Evolutionary conservation across 192 early-diverging fungal genomes (phyloP), one percentile per base, ranked within the genome.

Genomic region (Linderina pennispora): DNA sequence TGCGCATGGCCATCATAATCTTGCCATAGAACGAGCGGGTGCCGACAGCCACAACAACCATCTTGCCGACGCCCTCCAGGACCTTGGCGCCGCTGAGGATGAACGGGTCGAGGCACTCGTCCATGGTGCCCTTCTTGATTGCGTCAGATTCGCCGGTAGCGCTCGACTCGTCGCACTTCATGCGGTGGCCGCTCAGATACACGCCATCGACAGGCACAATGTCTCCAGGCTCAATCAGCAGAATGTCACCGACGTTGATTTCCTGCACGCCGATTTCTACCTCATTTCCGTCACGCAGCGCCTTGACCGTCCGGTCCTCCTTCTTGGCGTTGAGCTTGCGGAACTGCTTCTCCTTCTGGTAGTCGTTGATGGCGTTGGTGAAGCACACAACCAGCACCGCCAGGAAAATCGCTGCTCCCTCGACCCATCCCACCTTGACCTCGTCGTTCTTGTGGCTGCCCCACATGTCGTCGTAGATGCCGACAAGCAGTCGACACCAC

Each of bases 191-290:
- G 39, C 66, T 62, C 35, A 96, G 52, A 38, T 84, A 80, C 39
- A 97, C 62, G 53, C 90, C 93, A 57, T 98, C 95, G n/a, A 91
- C 92, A 7, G 92, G 85, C n/a, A 96, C 53, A 14, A 97, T 83
- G 64, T 96, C 94, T 46, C 96, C 96, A 4, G 89, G 87, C 46
- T 89, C 86, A 35, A 99, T 65, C 15, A 80, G 46, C 57, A 88
- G 55, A 43, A 99, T 77, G 56, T 99, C 96, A 16, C 96, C 96
- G 19, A 93, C 91, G 50, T 90, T 79, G 21, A 99, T 45, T 23
- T 91, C 86, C 48, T 78, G 74, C 52, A 88, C 76, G 38, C 84
- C 81, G 36, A 98, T 74, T 48, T 88, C 75, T 21, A 81, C 62
- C 48, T 80, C 82, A 16, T 74, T 62, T 19, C 90, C 91, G 50